Evolutionary conservation across 805 yeast genomes (phyloP), one percentile per base, ranked within the genome.

Genomic region (Cyberlindnera mrakii): DNA sequence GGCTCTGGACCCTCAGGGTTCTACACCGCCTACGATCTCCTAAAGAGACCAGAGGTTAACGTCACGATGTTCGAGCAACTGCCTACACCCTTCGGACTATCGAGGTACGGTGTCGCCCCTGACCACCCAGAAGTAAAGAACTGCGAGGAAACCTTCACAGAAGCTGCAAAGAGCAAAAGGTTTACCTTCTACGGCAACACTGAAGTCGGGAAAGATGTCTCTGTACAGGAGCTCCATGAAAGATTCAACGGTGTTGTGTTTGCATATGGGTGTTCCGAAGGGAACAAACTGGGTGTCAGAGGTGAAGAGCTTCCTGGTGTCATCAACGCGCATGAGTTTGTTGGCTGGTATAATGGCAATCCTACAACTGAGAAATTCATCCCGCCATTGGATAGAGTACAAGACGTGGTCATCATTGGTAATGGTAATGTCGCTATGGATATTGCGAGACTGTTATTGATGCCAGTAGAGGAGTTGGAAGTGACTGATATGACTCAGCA

Each of bases 1-100:
- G 99, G 99, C 1, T 77, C 96, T 0, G 99, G 99, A 0, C 99
- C 99, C 0, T 90, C 97, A 1, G 97, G 96, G 1, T 88, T 93
- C 57, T 93, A 91, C 62, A 84, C 97, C 1, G 89, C 89, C 0
- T 76, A 82, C 49, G 80, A 85, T 37, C 65, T 90, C 14, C 65
- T 89, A 33, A 77, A 77, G 45, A 74, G 71, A 45, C 62, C 62
- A 5, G 62, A 65, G 5, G 40, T 46, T 17, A 35, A 40, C 10
- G 71, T 90, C 4, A 93, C 87, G 47, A 71, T 91, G 62, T 89
- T 80, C 67, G 99, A 93, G 57, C 74, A 78, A 48, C 66, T 81
- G 20, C 96, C 97, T 0, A 81, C 89, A 6, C 99, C 99, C 0
- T 91, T 75, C 66, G 99, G 99, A 0, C 70, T 93, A 30, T 80